Evolutionary conservation across 2,329 filamentous ascomycete genomes (phyloP).

Genomic region (Cercospora nicotianae): DNA sequence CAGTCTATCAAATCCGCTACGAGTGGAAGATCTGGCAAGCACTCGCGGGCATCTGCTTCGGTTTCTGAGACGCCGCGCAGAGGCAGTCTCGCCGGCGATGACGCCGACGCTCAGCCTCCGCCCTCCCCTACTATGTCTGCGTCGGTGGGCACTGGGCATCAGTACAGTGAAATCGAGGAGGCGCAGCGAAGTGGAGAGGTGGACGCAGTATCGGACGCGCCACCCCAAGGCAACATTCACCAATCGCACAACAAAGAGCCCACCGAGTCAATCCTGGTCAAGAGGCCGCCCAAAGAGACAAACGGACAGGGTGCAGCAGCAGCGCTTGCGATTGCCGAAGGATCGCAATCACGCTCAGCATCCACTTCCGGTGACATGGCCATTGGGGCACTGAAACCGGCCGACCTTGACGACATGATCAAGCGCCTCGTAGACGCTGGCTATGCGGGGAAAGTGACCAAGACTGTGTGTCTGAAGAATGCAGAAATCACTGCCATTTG

Average conservation of each 20-base stretch:
- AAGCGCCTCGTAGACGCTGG: slow-evolving; percentile 89
- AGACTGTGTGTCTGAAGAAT: slow-evolving; percentile 95
- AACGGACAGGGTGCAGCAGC: slow-evolving; percentile 33
- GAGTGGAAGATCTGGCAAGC: slow-evolving; percentile 50
- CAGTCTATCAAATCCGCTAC: slow-evolving; percentile 71
- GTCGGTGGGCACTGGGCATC: slow-evolving; percentile 67
- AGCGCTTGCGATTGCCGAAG: slow-evolving; percentile 28
- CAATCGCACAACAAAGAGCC: slow-evolving; percentile 64
- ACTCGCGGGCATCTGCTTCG: slow-evolving; percentile 26
- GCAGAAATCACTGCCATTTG: slow-evolving; percentile 96
- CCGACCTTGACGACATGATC: slow-evolving; percentile 97
- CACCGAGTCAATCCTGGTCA: slow-evolving; percentile 85
- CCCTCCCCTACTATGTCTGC: slow-evolving; percentile 85
- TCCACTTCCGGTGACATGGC: slow-evolving; percentile 64
- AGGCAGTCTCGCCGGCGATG: slow-evolving; percentile 30
- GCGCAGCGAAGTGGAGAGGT: slow-evolving; percentile 88
- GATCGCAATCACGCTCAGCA: slow-evolving; percentile 27
- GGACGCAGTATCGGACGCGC: slow-evolving; percentile 88
- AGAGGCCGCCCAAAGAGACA: slow-evolving; percentile 49
- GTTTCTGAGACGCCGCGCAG: slow-evolving; percentile 41
- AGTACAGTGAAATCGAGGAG: slow-evolving; percentile 67
- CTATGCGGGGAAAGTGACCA: slow-evolving; percentile 95
- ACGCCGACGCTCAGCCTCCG: slow-evolving; percentile 53
- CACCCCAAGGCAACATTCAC: slow-evolving; percentile 64
- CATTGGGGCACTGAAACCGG: slow-evolving; percentile 86